A percentile compares a stretch with the other conserved stretches of the same genome.
phyloP scores from a whole-genome alignment of 805 yeast species.

The Candida cerambycidarum region DNA sequence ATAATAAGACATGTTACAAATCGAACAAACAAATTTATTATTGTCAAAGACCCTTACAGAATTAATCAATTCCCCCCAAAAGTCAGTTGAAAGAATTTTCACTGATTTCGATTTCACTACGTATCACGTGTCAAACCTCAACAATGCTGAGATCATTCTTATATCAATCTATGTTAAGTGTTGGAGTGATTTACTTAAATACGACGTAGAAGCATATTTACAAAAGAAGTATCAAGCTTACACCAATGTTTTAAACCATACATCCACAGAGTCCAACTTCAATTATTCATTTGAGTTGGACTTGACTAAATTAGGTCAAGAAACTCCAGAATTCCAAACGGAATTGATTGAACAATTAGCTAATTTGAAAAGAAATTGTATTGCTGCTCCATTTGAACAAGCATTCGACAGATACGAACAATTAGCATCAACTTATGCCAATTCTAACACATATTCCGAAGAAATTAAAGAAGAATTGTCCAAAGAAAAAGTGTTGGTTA shows the following conservation, averaged over 20 bases:
- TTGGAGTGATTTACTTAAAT: conserved; percentile 67
- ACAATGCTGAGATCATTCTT: conserved; percentile 66
- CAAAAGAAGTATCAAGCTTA: conserved; percentile 47
- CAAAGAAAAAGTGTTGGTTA: conserved; percentile 59
- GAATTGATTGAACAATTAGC: conserved; percentile 65
- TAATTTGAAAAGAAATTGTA: conserved; percentile 75
- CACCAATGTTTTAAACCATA: conserved; percentile 30
- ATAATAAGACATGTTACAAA: conserved; percentile 62
- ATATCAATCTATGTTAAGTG: conserved; percentile 74
- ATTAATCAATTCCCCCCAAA: conserved; percentile 50
- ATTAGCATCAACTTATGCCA: conserved; percentile 51
- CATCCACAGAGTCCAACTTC: conserved; percentile 66
- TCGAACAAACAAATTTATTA: conserved; percentile 81
- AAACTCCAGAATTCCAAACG: conserved; percentile 46
- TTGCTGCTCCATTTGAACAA: conserved; percentile 89
- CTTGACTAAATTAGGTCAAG: conserved; percentile 36
- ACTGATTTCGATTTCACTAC: conserved; percentile 96
- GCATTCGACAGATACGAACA: conserved; percentile 81
- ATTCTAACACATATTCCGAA: conserved; percentile 42
- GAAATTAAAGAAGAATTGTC: conserved; percentile 43
- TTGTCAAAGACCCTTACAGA: conserved; percentile 79
- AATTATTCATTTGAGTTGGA: conserved; percentile 76
- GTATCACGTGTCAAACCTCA: conserved; percentile 82
- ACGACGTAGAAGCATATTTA: conserved; percentile 61
- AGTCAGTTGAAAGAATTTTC: conserved; percentile 76